These are phyloP conservation scores for Fusarium algeriense DNA, from an alignment of 2,329 filamentous ascomycete species.

Conservation along the genomic window DNA sequence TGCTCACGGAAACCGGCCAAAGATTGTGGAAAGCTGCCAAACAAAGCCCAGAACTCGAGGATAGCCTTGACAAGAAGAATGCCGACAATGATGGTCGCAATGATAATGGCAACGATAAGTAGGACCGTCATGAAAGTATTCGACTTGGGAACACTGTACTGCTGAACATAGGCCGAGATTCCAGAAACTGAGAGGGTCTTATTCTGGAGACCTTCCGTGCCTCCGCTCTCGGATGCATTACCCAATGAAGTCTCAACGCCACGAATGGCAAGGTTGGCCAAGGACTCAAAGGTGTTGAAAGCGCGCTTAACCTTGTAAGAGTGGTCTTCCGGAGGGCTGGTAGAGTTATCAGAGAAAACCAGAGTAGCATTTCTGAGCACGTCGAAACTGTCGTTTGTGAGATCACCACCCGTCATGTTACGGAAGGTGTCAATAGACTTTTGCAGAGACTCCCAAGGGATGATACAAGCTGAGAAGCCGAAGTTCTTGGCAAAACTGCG, in stretches of 20 bases:
- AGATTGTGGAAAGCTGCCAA: constrained; percentile 83
- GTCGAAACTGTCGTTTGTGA: constrained; percentile 81
- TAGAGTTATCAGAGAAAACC: constrained; percentile 73
- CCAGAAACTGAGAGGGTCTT: constrained; percentile 72
- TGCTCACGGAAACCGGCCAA: constrained; percentile 90
- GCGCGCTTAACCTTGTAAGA: constrained; percentile 67
- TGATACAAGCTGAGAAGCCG: constrained; percentile 86
- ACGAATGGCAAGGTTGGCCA: constrained; percentile 68
- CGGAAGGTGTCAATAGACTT: constrained; percentile 87
- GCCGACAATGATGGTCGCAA: constrained; percentile 84
- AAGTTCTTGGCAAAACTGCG: constrained; percentile 93
- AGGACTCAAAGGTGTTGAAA: constrained; percentile 57
- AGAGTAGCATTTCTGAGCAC: constrained; percentile 82
- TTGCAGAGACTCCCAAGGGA: constrained; percentile 87
- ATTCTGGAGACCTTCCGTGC: constrained; percentile 46
- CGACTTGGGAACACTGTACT: constrained; percentile 84
- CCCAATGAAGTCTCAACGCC: constrained; percentile 62
- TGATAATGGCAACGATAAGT: constrained; percentile 86
- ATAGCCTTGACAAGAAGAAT: constrained; percentile 93
- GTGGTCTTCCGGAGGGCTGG: constrained; percentile 56
- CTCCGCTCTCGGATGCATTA: constrained; percentile 42
- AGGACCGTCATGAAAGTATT: constrained; percentile 98
- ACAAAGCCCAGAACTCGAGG: constrained; percentile 91
- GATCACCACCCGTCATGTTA: constrained; percentile 82
- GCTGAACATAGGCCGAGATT: constrained; percentile 85